Evolutionary conservation across 768 basidiomycete species (phyloP).

Genomic region (Kwoniella shandongensis): DNA sequence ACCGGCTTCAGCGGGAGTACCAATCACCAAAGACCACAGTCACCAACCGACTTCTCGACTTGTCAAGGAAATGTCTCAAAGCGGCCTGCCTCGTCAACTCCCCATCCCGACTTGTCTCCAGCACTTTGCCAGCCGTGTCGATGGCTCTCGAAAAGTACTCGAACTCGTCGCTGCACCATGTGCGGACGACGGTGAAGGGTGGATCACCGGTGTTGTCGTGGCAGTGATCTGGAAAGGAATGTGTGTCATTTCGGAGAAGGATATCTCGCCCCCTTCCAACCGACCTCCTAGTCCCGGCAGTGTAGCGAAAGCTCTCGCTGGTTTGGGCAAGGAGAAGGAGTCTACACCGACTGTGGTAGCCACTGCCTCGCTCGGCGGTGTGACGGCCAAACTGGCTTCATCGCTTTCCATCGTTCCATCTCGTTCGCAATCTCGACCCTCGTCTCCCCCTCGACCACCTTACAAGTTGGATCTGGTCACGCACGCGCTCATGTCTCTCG

Average conservation of each 20-base stretch:
- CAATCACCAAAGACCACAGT: slow-evolving; percentile 32
- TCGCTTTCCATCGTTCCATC: slow-evolving; percentile 48
- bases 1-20: slow-evolving; percentile 11
- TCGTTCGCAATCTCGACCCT: slow-evolving; percentile 47
- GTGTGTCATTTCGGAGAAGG: slow-evolving; percentile 43
- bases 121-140: slow-evolving; percentile 48
- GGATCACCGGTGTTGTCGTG: slow-evolving; percentile 52
- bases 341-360: slow-evolving; percentile 22
- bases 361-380: slow-evolving; percentile 31
- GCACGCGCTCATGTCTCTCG: slow-evolving; percentile 47
- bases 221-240: slow-evolving; percentile 52
- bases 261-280: slow-evolving; percentile 15
- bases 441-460: slow-evolving; percentile 43
- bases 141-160: slow-evolving; percentile 46
- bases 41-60: slow-evolving; percentile 26
- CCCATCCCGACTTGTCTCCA: slow-evolving; percentile 48
- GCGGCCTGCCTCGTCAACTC: slow-evolving; percentile 31
- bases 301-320: slow-evolving; percentile 42
- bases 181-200: slow-evolving; percentile 51
- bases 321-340: slow-evolving; percentile 39
- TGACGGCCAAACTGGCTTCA: slow-evolving; percentile 45
- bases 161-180: slow-evolving; percentile 49
- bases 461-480: slow-evolving; percentile 34
- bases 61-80: slow-evolving; percentile 37
- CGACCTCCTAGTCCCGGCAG: slow-evolving; percentile 47